Percentiles rank a stretch among this genome's conserved stretches.
Evolutionary conservation across 139 green algal species (phyloP).

Genomic region (Spirogloea muscicola): DNA sequence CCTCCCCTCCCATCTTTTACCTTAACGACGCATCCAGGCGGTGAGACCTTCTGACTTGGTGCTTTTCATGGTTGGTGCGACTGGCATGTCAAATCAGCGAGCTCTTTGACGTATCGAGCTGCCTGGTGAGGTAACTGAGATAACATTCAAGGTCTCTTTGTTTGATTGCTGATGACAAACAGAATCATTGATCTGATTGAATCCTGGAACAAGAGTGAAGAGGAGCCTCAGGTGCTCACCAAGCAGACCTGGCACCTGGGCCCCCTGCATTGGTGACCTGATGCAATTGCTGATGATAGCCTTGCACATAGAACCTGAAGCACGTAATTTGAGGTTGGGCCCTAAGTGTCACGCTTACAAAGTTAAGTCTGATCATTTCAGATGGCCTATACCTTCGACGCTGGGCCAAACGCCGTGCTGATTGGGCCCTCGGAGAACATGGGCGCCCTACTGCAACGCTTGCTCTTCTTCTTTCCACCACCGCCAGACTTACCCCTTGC

Average conservation of each 20-base stretch:
- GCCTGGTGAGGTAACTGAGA: background rate
- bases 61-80: constrained; percentile 4
- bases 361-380: constrained; percentile 21
- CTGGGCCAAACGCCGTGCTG: constrained; percentile 47
- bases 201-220: no score
- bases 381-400: constrained; percentile 51
- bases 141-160: background rate
- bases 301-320: background rate
- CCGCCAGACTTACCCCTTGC: constrained; percentile 1
- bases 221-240: background rate
- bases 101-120: background rate
- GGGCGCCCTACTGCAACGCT: constrained; percentile 6
- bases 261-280: background rate
- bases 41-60: constrained; percentile 21
- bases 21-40: constrained; percentile 41
- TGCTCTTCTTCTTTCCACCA: constrained; percentile 45
- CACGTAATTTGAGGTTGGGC: no score
- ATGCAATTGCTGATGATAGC: background rate
- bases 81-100: background rate
- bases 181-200: no score
- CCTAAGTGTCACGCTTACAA: constrained; percentile 31
- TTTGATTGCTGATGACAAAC: background rate
- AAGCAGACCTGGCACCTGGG: background rate
- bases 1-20: constrained; percentile 50
- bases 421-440: constrained; percentile 25